Evolutionary conservation across 2,329 filamentous ascomycete genomes (phyloP).

Genomic region (Pseudogymnoascus pannorum): DNA sequence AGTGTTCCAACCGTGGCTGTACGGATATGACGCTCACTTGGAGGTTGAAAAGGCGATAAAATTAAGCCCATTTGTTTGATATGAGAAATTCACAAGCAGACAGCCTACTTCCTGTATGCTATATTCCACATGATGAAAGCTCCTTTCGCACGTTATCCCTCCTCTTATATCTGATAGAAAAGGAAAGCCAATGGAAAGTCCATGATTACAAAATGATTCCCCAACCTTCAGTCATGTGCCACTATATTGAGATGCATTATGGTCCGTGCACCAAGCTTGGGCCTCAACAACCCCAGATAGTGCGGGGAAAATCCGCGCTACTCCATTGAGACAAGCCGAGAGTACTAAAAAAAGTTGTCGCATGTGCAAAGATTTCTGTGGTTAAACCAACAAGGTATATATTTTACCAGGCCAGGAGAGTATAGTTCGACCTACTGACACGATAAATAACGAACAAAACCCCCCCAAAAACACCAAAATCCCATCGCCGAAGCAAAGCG

Average conservation of each 20-base stretch:
- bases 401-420: background rate
- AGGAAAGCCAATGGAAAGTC: background rate
- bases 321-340: slow-evolving; percentile 6
- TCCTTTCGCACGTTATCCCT: background rate
- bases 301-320: slow-evolving; percentile 1
- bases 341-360: background rate
- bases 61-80: slow-evolving; percentile 15
- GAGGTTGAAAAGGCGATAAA: slow-evolving; percentile 40
- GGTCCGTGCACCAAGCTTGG: slow-evolving; percentile 1
- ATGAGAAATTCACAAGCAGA: too few species aligned
- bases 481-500: background rate
- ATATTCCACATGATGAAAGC: background rate
- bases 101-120: background rate
- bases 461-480: too few species aligned
- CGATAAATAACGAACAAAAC: background rate
- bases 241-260: background rate
- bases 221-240: background rate
- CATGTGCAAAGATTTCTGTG: background rate
- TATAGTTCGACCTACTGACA: background rate
- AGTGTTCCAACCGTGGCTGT: slow-evolving; percentile 55
- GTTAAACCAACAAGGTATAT: slow-evolving; percentile 1
- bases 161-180: background rate
- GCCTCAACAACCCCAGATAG: background rate
- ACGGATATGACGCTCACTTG: slow-evolving; percentile 53
- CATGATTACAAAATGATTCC: background rate